Base-by-base conservation (phyloP, 306 rosid genomes). In the Gastrolobium bilobum region DNA sequence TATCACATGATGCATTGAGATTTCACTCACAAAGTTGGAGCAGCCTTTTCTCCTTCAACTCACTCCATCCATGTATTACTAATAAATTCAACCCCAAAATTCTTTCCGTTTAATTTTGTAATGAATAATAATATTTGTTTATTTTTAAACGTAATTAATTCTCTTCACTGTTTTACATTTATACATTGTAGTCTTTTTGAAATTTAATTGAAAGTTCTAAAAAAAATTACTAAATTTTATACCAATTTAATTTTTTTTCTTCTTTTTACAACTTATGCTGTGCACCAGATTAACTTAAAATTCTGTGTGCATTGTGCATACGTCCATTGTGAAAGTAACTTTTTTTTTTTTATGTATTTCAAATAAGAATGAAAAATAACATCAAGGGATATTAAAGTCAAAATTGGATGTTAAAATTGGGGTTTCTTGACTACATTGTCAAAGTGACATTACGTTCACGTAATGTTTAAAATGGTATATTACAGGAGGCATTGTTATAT, bases 371-470 rank as follows among this genome's bases (percentile, higher is more conserved):
- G 42, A 29, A 15, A 42, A 42, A 30, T 10, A 54, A 34, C 37
- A 52, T 15, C 20, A 35, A 15, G 37, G 15, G 75, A 20, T 31
- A 70, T 40, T 39, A 44, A 33, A 35, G 77, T 68, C 63, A 48
- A 43, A 59, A 48, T n/a, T 43, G 53, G 8, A 9, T 39, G 38
- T 20, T 33, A 60, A 8, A 9, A 8, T 7, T 50, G 35, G 43
- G 53, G 15, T 78, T 4, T 58, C 59, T 68, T 37, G 38, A 63
- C 14, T 61, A 31, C 42, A 20, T 75, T 40, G 67, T 52, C 82
- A 61, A 76, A 69, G 68, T 4, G 39, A 69, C 13, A 20, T 83
- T 42, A 14, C 70, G 73, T 79, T 71, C 76, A 79, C 82, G 77
- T 51, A 57, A 74, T 73, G 15, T 20, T 53, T 20, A 7, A 13